phyloP scores from a whole-genome alignment of 495 filamentous ascomycete genomes.

The Penicillium subrubescens region DNA sequence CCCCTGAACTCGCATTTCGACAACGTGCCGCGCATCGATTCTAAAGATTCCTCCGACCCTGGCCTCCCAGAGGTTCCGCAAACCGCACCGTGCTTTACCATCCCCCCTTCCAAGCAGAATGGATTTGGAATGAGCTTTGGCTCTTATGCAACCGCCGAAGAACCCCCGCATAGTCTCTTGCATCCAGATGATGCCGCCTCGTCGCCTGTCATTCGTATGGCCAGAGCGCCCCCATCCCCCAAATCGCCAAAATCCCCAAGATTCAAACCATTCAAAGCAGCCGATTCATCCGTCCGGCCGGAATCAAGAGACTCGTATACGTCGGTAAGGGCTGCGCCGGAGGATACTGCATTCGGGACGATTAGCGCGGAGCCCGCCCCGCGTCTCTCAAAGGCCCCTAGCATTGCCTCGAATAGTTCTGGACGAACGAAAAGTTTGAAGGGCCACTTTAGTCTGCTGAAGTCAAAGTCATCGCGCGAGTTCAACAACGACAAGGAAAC shows the following conservation, averaged over 20 bases:
- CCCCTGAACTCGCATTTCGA: conserved; percentile 77
- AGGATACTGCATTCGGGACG: conserved; percentile 45
- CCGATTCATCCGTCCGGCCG: conserved; percentile 31
- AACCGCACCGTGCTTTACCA: conserved; percentile 34
- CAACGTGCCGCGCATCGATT: conserved; percentile 52
- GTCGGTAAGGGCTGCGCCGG: conserved; percentile 36
- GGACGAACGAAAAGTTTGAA: conserved; percentile 43
- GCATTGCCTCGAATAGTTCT: conserved; percentile 46
- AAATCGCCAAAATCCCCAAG: conserved; percentile 51
- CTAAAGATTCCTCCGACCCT: conserved; percentile 45
- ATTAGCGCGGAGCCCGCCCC: conserved; percentile 46
- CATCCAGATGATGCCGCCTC: conserved; percentile 75
- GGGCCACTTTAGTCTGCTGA: conserved; percentile 36
- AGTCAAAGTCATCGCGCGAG: conserved; percentile 39
- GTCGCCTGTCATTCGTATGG: conserved; percentile 81
- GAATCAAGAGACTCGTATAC: conserved; percentile 43
- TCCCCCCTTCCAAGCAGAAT: conserved; percentile 37
- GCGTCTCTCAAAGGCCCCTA: conserved; percentile 40
- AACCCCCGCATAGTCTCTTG: conserved; percentile 45
- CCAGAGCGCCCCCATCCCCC: conserved; percentile 79
- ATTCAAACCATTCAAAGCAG: conserved; percentile 45
- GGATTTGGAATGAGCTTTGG: conserved; percentile 76
- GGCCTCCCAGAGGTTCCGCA: conserved; percentile 47
- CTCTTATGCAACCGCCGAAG: conserved; percentile 47
- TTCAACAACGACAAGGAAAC: conserved; percentile 39